Percentiles rank a stretch among this genome's conserved stretches.
phyloP scores from a whole-genome alignment of 2,329 filamentous ascomycete genomes.

The Thyridium curvatum region DNA sequence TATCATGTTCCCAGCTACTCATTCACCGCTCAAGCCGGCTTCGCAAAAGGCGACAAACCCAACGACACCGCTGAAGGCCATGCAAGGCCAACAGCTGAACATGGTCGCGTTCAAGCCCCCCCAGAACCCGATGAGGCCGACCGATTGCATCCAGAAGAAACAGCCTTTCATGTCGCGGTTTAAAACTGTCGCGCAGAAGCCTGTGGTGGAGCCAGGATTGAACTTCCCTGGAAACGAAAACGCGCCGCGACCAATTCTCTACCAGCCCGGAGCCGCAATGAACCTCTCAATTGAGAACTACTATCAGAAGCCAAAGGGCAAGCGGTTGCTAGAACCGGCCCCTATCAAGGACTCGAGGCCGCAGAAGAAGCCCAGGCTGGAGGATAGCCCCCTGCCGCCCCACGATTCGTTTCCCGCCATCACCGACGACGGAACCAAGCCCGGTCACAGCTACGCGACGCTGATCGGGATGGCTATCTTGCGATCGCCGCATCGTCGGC shows the following conservation, averaged over 20 bases:
- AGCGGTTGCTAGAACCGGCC: slow-evolving; percentile 67
- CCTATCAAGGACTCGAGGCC: slow-evolving; percentile 63
- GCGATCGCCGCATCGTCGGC: slow-evolving; percentile 70
- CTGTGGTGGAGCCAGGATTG: slow-evolving; percentile 31
- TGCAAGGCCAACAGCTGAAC: slow-evolving; percentile 55
- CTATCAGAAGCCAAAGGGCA: slow-evolving; percentile 46
- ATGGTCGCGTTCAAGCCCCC: slow-evolving; percentile 64
- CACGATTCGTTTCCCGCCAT: slow-evolving; percentile 76
- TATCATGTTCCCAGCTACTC: slow-evolving; percentile 41
- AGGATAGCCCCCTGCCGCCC: slow-evolving; percentile 54
- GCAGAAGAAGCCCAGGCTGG: slow-evolving; percentile 61
- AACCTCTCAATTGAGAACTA: slow-evolving; percentile 45
- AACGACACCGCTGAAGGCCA: slow-evolving; percentile 49
- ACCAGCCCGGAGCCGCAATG: slow-evolving; percentile 38
- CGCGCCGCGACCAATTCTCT: slow-evolving; percentile 39
- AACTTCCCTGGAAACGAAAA: slow-evolving; percentile 49
- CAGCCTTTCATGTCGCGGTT: slow-evolving; percentile 51
- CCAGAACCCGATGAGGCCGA: slow-evolving; percentile 41
- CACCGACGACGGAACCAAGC: slow-evolving; percentile 82
- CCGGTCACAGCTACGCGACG: slow-evolving; percentile 86
- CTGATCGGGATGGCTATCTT: slow-evolving; percentile 97
- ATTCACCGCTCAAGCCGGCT: slow-evolving; percentile 64
- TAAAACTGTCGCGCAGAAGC: slow-evolving; percentile 50
- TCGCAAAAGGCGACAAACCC: slow-evolving; percentile 51
- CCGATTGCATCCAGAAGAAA: slow-evolving; percentile 67